Base-by-base conservation (phyloP, 495 filamentous ascomycete genomes). In the Aspergillus hancockii region DNA sequence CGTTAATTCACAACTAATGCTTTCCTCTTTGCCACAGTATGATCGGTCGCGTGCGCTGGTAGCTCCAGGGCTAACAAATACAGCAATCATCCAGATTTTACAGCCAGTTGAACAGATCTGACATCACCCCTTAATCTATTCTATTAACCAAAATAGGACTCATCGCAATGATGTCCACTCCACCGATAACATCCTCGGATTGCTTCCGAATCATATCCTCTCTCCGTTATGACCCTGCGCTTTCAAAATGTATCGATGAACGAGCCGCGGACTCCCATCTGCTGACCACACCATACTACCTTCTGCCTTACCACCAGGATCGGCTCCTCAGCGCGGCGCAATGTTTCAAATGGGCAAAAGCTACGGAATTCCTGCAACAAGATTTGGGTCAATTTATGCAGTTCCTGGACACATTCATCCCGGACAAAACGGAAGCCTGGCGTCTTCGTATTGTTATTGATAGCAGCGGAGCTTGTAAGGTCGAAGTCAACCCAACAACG, bases 221-320 rank as follows among this genome's bases (percentile, higher is more conserved):
- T 9, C 81, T 94, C 52, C 88, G 78, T 55, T 92, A 88, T 70
- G 92, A 97, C 63, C 85, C 84, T 9, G 62, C 68, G 7, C 85
- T 96, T 30, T 72, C 79, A 30, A 66, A 65, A 25, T 70, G 66
- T 5, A 70, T 78, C 61, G 36, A 53, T 22, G 50, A 76, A 52
- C 59, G 79, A 74, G 78, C 83, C 45, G 60, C 67, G 52, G 74
- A 68, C 52, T 70, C 73, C 22, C 59, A 65, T 30, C 67, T 68
- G 12, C 73, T 78, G 19, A 60, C 77, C 19, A 86, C 83, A n/a
- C 85, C 85, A 1, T 88, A 94, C 66, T 97, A 96, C 75, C 90
- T 97, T 77, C 82, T 96, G 13, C 73, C 82, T 46, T 88, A 87
- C 71, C 93, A 98, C 71, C 85, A 83, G 21, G 89, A 94, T 65